Percentiles rank a stretch among this genome's conserved stretches.
Evolutionary conservation across 73 alveolate species (phyloP).

Genomic region (Paramecium biaurelia): DNA sequence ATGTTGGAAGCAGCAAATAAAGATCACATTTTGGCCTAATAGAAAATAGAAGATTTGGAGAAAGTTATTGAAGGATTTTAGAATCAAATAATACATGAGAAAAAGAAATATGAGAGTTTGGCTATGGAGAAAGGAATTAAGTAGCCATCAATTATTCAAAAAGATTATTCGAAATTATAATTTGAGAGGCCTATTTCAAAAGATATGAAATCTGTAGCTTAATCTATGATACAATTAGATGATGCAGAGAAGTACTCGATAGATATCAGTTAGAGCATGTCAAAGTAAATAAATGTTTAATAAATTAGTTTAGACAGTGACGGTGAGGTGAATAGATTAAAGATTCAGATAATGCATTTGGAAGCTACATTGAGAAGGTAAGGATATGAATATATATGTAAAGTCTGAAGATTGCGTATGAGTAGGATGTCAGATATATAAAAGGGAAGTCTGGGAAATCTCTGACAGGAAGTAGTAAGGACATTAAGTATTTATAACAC

Average conservation of each 20-base stretch:
- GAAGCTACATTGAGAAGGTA: slow-evolving; percentile 40
- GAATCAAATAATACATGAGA: not conserved
- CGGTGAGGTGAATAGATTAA: not conserved
- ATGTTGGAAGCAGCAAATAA: slow-evolving; percentile 4
- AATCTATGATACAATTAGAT: not conserved
- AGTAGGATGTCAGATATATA: not conserved
- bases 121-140: slow-evolving; percentile 31
- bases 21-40: not conserved
- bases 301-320: not conserved
- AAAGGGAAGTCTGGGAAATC: not conserved
- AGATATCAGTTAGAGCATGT: not conserved
- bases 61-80: not conserved
- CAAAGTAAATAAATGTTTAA: not conserved
- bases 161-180: not conserved
- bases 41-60: not conserved
- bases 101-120: slow-evolving; percentile 11
- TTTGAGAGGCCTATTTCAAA: not conserved
- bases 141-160: not conserved
- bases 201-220: not conserved
- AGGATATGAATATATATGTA: too few species aligned
- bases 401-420: not conserved
- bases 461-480: not conserved
- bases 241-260: not conserved
- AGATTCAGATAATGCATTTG: not conserved
- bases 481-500: not conserved